Evolutionary conservation across 2,329 filamentous ascomycete species (phyloP), one percentile per base, ranked within the genome.

Genomic region (Epichloe bromicola): DNA sequence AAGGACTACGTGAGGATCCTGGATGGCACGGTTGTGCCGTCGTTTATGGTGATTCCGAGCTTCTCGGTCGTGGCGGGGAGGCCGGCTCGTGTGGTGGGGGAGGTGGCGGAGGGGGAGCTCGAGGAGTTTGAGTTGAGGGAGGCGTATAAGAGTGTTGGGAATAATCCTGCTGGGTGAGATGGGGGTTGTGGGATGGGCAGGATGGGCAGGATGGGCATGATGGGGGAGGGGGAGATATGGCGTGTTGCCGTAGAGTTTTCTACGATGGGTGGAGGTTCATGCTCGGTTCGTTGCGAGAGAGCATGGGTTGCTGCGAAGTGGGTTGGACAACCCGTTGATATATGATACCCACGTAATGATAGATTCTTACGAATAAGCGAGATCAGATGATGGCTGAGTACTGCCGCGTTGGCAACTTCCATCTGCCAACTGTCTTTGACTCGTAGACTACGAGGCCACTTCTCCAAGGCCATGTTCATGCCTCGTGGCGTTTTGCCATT

Each of bases 1-100:
- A 96, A 95, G 67, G 93, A 97, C 65, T 94, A 88, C 62, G 88
- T 94, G 46, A 85, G 85, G 65, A 81, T 98, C 40, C 70, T 97
- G 57, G 88, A 95, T 54, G 85, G 85, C 33, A 81, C 87, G 0
- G 83, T 96, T 4, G 79, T 98, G 5, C 86, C 93, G 2, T 75
- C 85, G 0, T 85, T 88, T 54, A 95, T 94, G 83, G 88, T 97
- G 23, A 85, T 97, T 51, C 89, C 91, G 1, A 90, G 88, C 63
- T 95, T 93, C 65, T 90, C 84, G 51, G 80, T 97, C 51, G 89
- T 98, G n/a, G 91, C 84, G 0, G 89, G 89, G 0, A 74, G 79
- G 62, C 89, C 89, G 1, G 89, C 83, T 0, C 74, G 85, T 51
- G 84, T 95, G 46, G 77, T 95, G 4, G 88, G 88, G 1, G 88